A percentile compares a stretch with the other conserved stretches of the same genome.
These are phyloP conservation scores for Tricholoma saponaceum DNA, from an alignment of 768 basidiomycete species.

Conservation along the genomic window DNA sequence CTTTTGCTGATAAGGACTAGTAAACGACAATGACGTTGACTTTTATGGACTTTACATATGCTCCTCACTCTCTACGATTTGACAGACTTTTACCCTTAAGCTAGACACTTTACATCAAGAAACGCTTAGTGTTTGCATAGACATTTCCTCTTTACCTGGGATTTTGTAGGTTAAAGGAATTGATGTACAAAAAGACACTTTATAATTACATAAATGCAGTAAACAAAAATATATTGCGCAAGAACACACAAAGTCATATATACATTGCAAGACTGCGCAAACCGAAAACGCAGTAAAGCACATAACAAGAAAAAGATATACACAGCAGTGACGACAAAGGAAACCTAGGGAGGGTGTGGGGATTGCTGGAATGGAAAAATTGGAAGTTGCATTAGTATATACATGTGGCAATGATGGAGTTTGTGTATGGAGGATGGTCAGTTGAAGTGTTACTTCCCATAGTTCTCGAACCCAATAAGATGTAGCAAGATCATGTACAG, in stretches of 20 bases:
- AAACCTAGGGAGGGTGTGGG: neutral
- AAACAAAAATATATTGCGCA: neutral
- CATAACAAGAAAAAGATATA: neutral
- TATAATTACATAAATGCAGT: neutral
- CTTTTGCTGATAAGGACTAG: neutral
- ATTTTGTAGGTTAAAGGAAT: neutral
- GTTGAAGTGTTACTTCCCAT: neutral
- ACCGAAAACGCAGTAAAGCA: neutral
- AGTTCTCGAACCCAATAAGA: conserved; percentile 11
- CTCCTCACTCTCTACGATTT: neutral
- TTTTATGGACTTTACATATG: neutral
- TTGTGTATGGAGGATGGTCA: neutral
- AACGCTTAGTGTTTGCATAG: neutral
- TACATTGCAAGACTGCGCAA: neutral
- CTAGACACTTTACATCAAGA: neutral
- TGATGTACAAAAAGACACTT: neutral
- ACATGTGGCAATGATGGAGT: conserved; percentile 2
- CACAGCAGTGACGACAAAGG: neutral
- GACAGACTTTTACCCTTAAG: neutral
- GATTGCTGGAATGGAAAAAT: neutral
- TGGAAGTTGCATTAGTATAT: neutral
- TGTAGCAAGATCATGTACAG: conserved; percentile 22
- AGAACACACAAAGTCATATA: neutral
- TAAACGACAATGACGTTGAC: neutral
- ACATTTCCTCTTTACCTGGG: neutral